Base-by-base conservation (phyloP, 768 basidiomycete species). In the Leccinum variicolor region DNA sequence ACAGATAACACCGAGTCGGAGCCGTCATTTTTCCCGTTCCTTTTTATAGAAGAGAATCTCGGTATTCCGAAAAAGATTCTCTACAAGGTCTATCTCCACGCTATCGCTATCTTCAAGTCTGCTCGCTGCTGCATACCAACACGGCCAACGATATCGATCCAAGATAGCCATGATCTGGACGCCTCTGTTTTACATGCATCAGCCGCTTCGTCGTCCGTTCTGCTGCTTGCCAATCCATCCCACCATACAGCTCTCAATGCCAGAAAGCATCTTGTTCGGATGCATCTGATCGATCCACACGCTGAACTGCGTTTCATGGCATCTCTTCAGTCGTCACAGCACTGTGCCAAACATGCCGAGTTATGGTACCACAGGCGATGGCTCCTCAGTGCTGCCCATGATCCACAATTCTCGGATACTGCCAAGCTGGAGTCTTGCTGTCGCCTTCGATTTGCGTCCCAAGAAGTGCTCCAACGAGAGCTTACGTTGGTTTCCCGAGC, bases 311-410 rank as follows among this genome's bases (percentile, higher is more conserved):
- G 55, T 23, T 79, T 77, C 33, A 75, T 74, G 31, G 69, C 75
- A 23, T 75, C 84, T 25, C 69, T 86, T 43, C 75, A 81, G 29
- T 79, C 82, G 23, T 78, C 78, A 45, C 77, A 73, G 5, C 79
- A 84, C 25, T 81, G 77, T 63, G 79, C 82, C 23, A 90, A 89
- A 71, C 81, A 87, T 63, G 84, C 84, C 1, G 78, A 84, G 26
- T 64, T 89, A 26, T 90, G 89, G 89, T 76, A 84, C 60, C 84
- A 90, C 65, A 80, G 89, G 31, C 79, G 82, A 62, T 89, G 87
- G 88, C 74, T 87, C 43, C 74, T 88, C 14, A 28, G 57, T 63
- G 62, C 17, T 68, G 66, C 46, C 47, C 77, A 31, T 72, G 77
- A 61, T 36, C 60, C 49, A 52, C 70, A 41, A 21, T 5, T 26